These are phyloP conservation scores for Termitomyces titanicus DNA, from an alignment of 768 basidiomycete species.

Conservation along the genomic window DNA sequence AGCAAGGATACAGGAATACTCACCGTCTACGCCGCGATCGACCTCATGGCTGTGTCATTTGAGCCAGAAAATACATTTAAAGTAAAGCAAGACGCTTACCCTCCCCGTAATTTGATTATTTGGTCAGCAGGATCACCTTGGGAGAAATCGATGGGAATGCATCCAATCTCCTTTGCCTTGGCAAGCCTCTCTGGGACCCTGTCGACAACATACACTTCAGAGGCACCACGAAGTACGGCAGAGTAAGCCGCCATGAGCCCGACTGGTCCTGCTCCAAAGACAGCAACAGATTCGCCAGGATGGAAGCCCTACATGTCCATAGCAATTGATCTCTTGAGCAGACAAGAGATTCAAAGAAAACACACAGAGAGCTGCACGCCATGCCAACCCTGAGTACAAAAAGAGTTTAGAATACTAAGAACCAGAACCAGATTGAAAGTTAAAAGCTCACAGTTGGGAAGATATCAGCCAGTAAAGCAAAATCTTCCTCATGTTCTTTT, in stretches of 20 bases:
- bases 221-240: constrained; percentile 46
- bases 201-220: constrained; percentile 53
- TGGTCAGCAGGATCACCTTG: constrained; percentile 45
- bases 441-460: constrained; percentile 45
- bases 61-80: not conserved
- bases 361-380: constrained; percentile 44
- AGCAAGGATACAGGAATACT: not conserved
- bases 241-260: constrained; percentile 60
- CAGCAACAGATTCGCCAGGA: constrained; percentile 48
- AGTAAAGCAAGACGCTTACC: constrained; percentile 25
- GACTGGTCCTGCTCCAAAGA: constrained; percentile 52
- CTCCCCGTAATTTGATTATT: constrained; percentile 39
- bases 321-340: not conserved
- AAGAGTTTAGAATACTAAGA: not conserved
- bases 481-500: constrained; percentile 52
- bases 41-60: constrained; percentile 34
- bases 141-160: constrained; percentile 45
- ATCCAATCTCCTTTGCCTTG: constrained; percentile 51
- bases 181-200: constrained; percentile 49
- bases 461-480: constrained; percentile 51
- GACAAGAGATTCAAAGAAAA: not conserved
- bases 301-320: constrained; percentile 35
- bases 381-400: constrained; percentile 42
- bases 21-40: constrained; percentile 49
- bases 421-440: not conserved